phyloP scores from a whole-genome alignment of 345 rosid genomes.

The Gossypium australe region DNA sequence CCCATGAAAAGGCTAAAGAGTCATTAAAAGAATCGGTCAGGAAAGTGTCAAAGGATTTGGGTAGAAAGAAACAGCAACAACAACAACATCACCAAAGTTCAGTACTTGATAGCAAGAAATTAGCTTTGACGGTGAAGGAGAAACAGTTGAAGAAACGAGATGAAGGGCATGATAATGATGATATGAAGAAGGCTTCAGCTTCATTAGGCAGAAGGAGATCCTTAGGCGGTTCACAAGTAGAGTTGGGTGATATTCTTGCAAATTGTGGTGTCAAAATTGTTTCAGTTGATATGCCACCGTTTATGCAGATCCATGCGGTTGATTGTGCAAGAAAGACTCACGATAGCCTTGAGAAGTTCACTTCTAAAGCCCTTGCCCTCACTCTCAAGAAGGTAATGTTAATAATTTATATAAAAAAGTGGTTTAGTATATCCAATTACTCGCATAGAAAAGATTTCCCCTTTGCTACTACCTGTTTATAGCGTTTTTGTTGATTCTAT shows the following conservation, averaged over 20 bases:
- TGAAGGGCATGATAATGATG: neutral
- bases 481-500: neutral
- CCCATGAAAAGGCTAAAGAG: slow-evolving; percentile 21
- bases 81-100: neutral
- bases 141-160: slow-evolving; percentile 20
- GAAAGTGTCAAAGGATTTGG: slow-evolving; percentile 22
- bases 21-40: slow-evolving; percentile 19
- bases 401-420: neutral
- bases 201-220: slow-evolving; percentile 48
- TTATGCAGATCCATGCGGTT: slow-evolving; percentile 82
- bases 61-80: slow-evolving; percentile 19
- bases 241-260: slow-evolving; percentile 50
- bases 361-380: slow-evolving; percentile 56
- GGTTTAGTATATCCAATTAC: neutral
- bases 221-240: slow-evolving; percentile 40
- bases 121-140: neutral
- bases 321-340: slow-evolving; percentile 56
- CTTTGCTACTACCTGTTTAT: neutral
- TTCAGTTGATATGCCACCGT: slow-evolving; percentile 73
- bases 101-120: slow-evolving; percentile 4
- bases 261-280: slow-evolving; percentile 56
- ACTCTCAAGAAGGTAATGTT: slow-evolving; percentile 56
- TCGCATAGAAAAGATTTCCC: neutral
- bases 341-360: slow-evolving; percentile 70
- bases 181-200: slow-evolving; percentile 31